A percentile compares a stretch with the other conserved stretches of the same genome.
phyloP scores from a whole-genome alignment of 768 basidiomycete species.

The Termitomyces sp. region DNA sequence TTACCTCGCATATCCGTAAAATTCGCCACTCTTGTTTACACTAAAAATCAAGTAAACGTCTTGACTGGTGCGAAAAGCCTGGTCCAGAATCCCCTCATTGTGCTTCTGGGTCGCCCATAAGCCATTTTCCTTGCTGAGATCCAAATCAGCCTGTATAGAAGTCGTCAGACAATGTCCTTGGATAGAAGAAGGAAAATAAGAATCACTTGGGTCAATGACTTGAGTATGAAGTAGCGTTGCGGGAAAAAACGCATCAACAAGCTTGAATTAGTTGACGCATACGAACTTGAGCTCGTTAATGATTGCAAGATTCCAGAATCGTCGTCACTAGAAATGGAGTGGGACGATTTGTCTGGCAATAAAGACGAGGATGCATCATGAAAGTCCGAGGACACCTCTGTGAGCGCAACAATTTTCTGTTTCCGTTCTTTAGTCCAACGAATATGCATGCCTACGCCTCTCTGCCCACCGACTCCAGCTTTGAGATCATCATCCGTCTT shows the following conservation, averaged over 20 bases:
- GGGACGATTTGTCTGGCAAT: conserved; percentile 18
- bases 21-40: conserved; percentile 91
- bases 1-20: conserved; percentile 87
- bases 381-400: conserved; percentile 8
- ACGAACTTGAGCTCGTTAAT: conserved; percentile 48
- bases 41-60: conserved; percentile 90
- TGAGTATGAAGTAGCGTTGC: conserved; percentile 87
- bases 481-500: conserved; percentile 78
- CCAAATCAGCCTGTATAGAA: conserved; percentile 57
- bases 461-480: conserved; percentile 88
- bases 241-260: conserved; percentile 75
- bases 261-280: conserved; percentile 80
- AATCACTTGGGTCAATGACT: conserved; percentile 72
- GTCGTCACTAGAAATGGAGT: conserved; percentile 39
- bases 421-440: conserved; percentile 70
- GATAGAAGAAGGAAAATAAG: conserved; percentile 11
- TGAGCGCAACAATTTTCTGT: conserved; percentile 10
- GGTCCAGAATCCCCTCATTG: conserved; percentile 87
- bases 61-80: conserved; percentile 85
- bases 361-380: conserved; percentile 20
- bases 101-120: conserved; percentile 92
- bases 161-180: neutral
- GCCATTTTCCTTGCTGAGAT: conserved; percentile 71
- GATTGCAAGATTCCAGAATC: conserved; percentile 29
- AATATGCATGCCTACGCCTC: conserved; percentile 79